These are phyloP conservation scores for Tetrapyrgos nigripes DNA, from an alignment of 1,284 basidiomycete genomes.

Conservation along the genomic window DNA sequence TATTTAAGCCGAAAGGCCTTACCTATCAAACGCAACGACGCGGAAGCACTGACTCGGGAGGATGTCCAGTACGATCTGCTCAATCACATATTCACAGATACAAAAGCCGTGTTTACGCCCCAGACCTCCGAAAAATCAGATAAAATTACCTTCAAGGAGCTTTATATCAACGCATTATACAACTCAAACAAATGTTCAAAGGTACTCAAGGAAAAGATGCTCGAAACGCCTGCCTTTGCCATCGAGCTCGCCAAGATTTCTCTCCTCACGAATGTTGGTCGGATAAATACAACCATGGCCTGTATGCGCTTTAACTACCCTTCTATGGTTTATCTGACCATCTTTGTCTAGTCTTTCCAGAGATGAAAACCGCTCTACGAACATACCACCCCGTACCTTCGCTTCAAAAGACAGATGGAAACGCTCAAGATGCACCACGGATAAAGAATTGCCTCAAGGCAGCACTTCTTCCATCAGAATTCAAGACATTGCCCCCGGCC, in stretches of 20 bases:
- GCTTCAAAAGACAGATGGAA: conserved; percentile 82
- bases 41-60: conserved; percentile 76
- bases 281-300: conserved; percentile 94
- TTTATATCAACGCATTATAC: conserved; percentile 84
- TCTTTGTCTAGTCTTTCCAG: conserved; percentile 65
- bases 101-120: conserved; percentile 74
- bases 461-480: conserved; percentile 76
- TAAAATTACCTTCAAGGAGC: conserved; percentile 80
- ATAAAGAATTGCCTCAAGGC: conserved; percentile 83
- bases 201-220: conserved; percentile 86
- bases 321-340: conserved; percentile 40
- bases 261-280: conserved; percentile 89
- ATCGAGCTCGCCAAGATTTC: conserved; percentile 86
- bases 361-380: conserved; percentile 86
- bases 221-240: conserved; percentile 80
- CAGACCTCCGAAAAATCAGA: conserved; percentile 49
- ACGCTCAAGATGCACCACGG: conserved; percentile 85
- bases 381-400: conserved; percentile 87
- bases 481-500: conserved; percentile 66
- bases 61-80: conserved; percentile 91
- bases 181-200: conserved; percentile 87
- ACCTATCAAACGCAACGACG: conserved; percentile 80
- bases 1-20: conserved; percentile 75
- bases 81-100: conserved; percentile 77
- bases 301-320: conserved; percentile 56